Base-by-base conservation (phyloP, 192 early-diverging fungal species). In the Chytriomyces sp. region DNA sequence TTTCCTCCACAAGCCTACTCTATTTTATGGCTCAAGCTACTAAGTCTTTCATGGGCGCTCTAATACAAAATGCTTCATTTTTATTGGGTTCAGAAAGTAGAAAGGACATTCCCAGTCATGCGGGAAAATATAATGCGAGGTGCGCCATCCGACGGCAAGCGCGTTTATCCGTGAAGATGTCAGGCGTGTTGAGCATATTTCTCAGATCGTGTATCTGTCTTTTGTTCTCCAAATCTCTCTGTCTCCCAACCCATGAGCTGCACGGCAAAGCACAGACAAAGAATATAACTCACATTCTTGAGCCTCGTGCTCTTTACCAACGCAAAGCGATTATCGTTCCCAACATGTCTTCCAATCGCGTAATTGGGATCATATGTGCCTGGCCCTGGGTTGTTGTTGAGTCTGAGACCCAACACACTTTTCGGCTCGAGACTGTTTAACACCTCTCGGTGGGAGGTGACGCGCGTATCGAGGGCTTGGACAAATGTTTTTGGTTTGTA, bases 61-160 rank as follows among this genome's bases (percentile, higher is more conserved):
- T 49, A 8, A 49, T 12, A n/a, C 44, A n/a, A 49, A 12, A 12
- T 49, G 44, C 25, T 31, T 22, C 25, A 58, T 22, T 28, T 31
- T 1, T 22, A 8, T 8, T 12, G 8, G 44, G n/a, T 49, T 8
- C 8, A 44, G 41, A 7, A 44, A 44, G 41, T 44, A 10, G 19
- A 44, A 7, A 19, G 19, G 12, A 28, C 12, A 57, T 5, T 3
- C 1, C 30, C 30, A 2, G 31, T 64, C 37, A 64, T 28, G 62
- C n/a, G 10, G 65, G 65, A n/a, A 68, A 82, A 63, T 82, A 84
- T 3, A 84, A 70, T 10, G 83, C 69, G 36, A 84, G 49, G 72
- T 84, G 78, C 0, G 78, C 78, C 83, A 84, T 84, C 8, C 83
- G 49, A 31, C 83, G 36, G 63, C 78, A 80, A 2, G 83, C 83